Percentiles rank a stretch among this genome's conserved stretches.
Evolutionary conservation across 2,329 filamentous ascomycete genomes (phyloP).

Genomic region (Huntiella abstrusa): DNA sequence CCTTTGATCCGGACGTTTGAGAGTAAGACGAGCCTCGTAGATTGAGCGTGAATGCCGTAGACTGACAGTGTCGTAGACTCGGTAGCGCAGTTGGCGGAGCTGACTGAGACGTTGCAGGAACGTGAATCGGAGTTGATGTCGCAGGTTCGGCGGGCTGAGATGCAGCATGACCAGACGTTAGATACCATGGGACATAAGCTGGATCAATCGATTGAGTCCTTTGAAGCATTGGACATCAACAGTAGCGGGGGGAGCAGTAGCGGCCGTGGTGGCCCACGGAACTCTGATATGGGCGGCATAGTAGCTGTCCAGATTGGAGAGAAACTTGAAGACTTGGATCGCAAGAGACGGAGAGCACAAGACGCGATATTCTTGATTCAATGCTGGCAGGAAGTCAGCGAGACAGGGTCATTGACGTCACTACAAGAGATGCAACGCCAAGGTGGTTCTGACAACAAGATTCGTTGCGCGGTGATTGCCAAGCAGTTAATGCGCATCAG

Average conservation of each 20-base stretch:
- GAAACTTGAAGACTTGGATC: conserved; percentile 80
- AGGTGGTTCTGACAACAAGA: conserved; percentile 76
- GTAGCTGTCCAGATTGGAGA: conserved; percentile 90
- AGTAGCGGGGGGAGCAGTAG: conserved; percentile 24
- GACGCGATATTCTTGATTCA: conserved; percentile 91
- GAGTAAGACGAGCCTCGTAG: conserved; percentile 24
- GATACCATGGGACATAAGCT: conserved; percentile 76
- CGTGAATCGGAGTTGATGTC: conserved; percentile 81
- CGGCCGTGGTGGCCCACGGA: conserved; percentile 21
- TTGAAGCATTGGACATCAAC: conserved; percentile 73
- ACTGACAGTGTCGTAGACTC: conserved; percentile 26
- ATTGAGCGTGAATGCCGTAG: not conserved
- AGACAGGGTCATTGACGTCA: conserved; percentile 69
- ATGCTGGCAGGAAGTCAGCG: conserved; percentile 91
- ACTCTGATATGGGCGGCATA: conserved; percentile 25
- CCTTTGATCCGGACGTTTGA: conserved; percentile 93
- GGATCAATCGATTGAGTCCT: conserved; percentile 78
- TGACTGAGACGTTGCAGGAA: conserved; percentile 71
- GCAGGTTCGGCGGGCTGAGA: conserved; percentile 76
- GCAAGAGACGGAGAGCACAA: conserved; percentile 71
- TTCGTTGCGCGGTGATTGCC: conserved; percentile 83
- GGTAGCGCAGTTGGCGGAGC: conserved; percentile 45
- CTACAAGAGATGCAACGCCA: conserved; percentile 75
- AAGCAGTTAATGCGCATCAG: conserved; percentile 88
- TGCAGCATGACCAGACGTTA: conserved; percentile 79